Percentiles rank a stretch among this genome's conserved stretches.
These are phyloP conservation scores for Lathyrus tuberosus DNA, from an alignment of 306 rosid species.

Conservation along the genomic window DNA sequence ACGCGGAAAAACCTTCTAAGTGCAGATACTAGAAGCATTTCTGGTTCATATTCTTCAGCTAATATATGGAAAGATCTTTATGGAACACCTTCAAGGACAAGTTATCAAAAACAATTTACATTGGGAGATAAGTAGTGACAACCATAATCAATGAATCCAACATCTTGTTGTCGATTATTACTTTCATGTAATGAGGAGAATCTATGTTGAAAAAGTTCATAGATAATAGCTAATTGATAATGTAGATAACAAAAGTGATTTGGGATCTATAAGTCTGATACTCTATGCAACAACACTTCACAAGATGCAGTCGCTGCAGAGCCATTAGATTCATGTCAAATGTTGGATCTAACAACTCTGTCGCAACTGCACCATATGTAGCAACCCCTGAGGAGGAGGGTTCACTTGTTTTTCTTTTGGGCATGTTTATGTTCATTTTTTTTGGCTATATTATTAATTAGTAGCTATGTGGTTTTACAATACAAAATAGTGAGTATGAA, in stretches of 20 bases:
- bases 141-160: conserved; percentile 46
- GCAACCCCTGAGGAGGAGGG: not conserved
- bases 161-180: conserved; percentile 57
- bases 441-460: not conserved
- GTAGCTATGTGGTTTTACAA: conserved; percentile 9
- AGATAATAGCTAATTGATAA: conserved; percentile 21
- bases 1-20: conserved; percentile 37
- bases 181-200: not conserved
- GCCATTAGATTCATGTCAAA: not conserved
- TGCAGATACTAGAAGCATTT: conserved; percentile 61
- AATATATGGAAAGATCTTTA: conserved; percentile 53
- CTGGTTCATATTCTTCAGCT: conserved; percentile 54
- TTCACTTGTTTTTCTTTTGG: conserved; percentile 1
- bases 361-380: not conserved
- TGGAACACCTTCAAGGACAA: conserved; percentile 48
- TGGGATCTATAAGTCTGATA: not conserved
- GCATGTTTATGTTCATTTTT: conserved; percentile 1
- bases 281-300: not conserved
- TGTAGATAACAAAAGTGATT: conserved; percentile 35
- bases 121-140: conserved; percentile 26
- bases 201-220: not conserved
- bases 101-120: conserved; percentile 39
- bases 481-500: not conserved
- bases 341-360: not conserved
- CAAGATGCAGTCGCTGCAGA: not conserved